Base-by-base conservation (phyloP, 208 protist species). In the Wallacemonas sp. region DNA sequence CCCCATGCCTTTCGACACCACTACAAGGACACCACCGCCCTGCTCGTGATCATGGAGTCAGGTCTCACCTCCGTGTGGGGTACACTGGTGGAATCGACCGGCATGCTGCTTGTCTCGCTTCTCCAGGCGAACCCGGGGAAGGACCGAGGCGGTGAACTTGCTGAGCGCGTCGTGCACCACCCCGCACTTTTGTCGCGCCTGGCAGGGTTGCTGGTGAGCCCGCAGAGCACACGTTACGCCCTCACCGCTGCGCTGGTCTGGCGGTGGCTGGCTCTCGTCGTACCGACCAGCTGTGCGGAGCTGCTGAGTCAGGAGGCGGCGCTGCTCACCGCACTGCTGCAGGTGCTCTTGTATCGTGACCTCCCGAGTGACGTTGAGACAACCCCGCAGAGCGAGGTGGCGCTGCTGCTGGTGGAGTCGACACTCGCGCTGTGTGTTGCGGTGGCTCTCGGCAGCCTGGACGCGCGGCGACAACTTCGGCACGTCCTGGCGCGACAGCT, bases 181-280 rank as follows among this genome's bases (percentile, higher is more conserved):
- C 60, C 42, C 2, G 63, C 55, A n/a, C 46, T 73, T 17, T 81
- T 79, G 66, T 22, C 26, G 6, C 34, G 39, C 55, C 54, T 78
- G 0, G 44, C 67, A 1, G 38, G 61, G 5, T 65, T 75, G 15
- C 34, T 88, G 2, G 66, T 78, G 30, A 69, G 57, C 2, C 69
- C 69, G 37, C 66, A 60, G 58, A 76, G 75, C 65, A 38, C 46
- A 45, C 27, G 46, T 2, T 79, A 79, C 46, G 54, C 76, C 22
- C 48, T 72, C 17, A 34, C 74, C 1, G 79, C 77, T 1, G 74
- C 82, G 4, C 30, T 83, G 39, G 78, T 63, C 39, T 84, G 76
- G 76, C 73, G 83, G 15, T 86, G 77, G 83, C 63, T 90, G 45
- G 45, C 80, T n/a, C 53, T 86, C 39, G 77, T 62, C 5, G 46